Conservation (phyloP, 2,329 filamentous ascomycete genomes). For the Leptographium radiaticola region DNA sequence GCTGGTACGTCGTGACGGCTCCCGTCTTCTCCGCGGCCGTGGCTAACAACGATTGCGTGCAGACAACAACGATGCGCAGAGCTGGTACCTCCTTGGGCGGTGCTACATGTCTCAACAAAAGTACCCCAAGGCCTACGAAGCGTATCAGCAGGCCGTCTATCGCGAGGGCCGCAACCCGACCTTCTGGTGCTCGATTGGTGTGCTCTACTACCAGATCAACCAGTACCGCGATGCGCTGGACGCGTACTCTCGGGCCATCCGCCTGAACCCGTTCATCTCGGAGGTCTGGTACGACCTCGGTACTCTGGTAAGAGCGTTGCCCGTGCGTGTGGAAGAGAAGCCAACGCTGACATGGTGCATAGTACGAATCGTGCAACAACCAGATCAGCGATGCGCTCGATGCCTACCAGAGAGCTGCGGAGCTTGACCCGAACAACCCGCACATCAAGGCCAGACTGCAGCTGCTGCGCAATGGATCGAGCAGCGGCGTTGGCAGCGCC, state of each 20-base stretch:
- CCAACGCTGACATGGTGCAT: not conserved
- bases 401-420: constrained; percentile 86
- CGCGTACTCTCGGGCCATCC: constrained; percentile 92
- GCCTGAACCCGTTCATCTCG: constrained; percentile 93
- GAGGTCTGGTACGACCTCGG: constrained; percentile 99
- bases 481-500: constrained; percentile 57
- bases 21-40: constrained; percentile 5
- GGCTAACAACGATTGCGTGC: constrained; percentile 17
- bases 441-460: constrained; percentile 94
- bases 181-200: constrained; percentile 99
- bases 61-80: constrained; percentile 93
- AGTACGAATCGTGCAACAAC: constrained; percentile 99
- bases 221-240: constrained; percentile 97
- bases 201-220: constrained; percentile 98
- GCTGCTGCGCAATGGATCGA: constrained; percentile 69
- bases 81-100: constrained; percentile 93
- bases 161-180: constrained; percentile 95
- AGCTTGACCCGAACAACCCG: constrained; percentile 82
- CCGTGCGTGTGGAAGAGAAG: not conserved
- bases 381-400: constrained; percentile 94
- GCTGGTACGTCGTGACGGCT: constrained; percentile 51
- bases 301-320: constrained; percentile 58
- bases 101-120: constrained; percentile 99
- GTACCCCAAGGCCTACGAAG: constrained; percentile 96
- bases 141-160: constrained; percentile 97